Evolutionary conservation across 2,329 filamentous ascomycete genomes (phyloP).

Genomic region (Madurella mycetomatis): DNA sequence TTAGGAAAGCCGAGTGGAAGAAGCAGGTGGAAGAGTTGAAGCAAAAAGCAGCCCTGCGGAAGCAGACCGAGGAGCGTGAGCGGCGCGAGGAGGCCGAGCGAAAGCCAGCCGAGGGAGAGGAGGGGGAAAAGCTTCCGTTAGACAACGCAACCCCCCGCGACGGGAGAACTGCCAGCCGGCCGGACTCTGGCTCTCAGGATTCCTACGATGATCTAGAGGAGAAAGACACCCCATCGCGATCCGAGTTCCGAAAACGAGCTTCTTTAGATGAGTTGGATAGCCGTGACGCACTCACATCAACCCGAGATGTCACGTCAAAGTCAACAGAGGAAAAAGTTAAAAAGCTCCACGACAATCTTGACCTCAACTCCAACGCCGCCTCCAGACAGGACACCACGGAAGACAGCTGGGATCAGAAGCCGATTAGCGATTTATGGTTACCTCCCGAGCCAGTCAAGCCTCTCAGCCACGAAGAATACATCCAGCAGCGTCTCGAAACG

Average conservation of each 20-base stretch:
- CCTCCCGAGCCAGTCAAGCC: conserved; percentile 38
- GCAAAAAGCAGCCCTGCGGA: conserved; percentile 25
- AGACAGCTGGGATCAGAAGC: conserved; percentile 14
- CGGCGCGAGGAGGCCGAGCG: conserved; percentile 19
- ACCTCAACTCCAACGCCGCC: conserved; percentile 19
- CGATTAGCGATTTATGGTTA: conserved; percentile 22
- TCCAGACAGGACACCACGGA: background rate
- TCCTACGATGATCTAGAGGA: background rate
- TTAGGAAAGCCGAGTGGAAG: conserved; percentile 37
- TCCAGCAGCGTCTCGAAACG: conserved; percentile 41
- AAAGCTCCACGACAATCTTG: conserved; percentile 25
- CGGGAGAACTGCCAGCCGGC: background rate
- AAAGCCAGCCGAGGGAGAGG: conserved; percentile 19
- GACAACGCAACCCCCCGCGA: conserved; percentile 3
- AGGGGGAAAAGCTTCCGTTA: conserved; percentile 1
- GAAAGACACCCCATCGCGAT: background rate
- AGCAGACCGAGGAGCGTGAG: conserved; percentile 19
- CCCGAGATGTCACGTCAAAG: background rate
- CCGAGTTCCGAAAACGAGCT: conserved; percentile 1
- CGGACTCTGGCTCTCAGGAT: background rate
- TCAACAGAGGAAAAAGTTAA: conserved; percentile 23
- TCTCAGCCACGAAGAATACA: conserved; percentile 51
- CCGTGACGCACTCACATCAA: background rate
- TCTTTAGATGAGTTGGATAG: background rate
- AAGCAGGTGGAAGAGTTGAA: conserved; percentile 31